These are phyloP conservation scores for Hyphopichia burtonii DNA, from an alignment of 1,139 yeast genomes.

Conservation along the genomic window DNA sequence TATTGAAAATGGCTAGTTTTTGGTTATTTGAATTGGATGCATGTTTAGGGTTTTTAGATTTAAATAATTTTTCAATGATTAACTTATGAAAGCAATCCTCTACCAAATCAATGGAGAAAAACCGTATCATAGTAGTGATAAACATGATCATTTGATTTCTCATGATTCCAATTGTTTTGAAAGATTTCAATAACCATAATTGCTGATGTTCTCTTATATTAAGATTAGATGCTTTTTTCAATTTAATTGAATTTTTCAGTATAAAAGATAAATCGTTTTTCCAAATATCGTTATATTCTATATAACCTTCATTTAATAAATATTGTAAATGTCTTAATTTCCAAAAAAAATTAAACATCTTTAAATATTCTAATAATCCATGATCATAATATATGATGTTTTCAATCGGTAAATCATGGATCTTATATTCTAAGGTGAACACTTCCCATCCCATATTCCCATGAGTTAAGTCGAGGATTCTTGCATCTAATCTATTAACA, in stretches of 20 bases:
- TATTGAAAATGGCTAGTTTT: slow-evolving; percentile 4
- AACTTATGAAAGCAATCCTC: slow-evolving; percentile 39
- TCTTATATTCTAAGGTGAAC: slow-evolving; percentile 79
- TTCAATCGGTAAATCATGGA: slow-evolving; percentile 55
- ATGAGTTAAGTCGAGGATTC: slow-evolving; percentile 62
- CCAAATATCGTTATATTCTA: slow-evolving; percentile 32
- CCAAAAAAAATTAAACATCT: slow-evolving; percentile 86
- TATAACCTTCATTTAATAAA: slow-evolving; percentile 44
- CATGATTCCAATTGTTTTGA: slow-evolving; percentile 43
- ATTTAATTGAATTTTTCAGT: slow-evolving; percentile 12
- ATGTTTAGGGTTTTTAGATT: slow-evolving; percentile 11
- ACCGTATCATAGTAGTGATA: slow-evolving; percentile 40
- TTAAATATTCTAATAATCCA: slow-evolving; percentile 58
- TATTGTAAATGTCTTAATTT: slow-evolving; percentile 62
- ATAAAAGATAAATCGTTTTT: slow-evolving; percentile 31
- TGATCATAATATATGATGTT: slow-evolving; percentile 39
- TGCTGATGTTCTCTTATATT: slow-evolving; percentile 22
- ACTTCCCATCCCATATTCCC: slow-evolving; percentile 89
- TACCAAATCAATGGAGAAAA: slow-evolving; percentile 48
- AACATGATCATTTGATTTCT: slow-evolving; percentile 48
- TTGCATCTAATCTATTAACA: slow-evolving; percentile 65
- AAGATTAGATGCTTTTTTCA: slow-evolving; percentile 4
- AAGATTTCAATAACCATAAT: slow-evolving; percentile 28
- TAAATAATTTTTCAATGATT: slow-evolving; percentile 22
- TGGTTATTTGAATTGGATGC: slow-evolving; percentile 3